phyloP scores from a whole-genome alignment of 805 yeast genomes.

The Candida easanensis region DNA sequence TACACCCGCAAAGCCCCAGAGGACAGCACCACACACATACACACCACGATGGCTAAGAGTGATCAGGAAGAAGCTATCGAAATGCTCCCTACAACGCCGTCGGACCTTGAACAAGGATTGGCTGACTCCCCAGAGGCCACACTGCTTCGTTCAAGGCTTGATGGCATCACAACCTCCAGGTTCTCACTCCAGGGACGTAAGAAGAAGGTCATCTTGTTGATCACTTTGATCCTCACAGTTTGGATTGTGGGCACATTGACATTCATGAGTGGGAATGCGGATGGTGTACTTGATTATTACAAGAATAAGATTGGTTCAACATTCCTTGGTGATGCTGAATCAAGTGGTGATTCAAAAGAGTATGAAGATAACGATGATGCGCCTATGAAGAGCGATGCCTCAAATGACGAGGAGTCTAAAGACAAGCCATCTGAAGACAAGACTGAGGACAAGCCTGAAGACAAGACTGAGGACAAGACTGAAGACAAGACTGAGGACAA shows the following conservation, averaged over 20 bases:
- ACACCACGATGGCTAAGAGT: constrained; percentile 7
- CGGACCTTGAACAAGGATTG: constrained; percentile 10
- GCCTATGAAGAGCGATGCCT: neutral
- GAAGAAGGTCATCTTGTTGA: constrained; percentile 15
- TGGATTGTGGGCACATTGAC: constrained; percentile 20
- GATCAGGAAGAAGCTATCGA: constrained; percentile 18
- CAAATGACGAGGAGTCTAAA: neutral
- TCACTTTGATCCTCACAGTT: constrained; percentile 10
- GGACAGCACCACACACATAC: neutral
- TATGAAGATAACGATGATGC: constrained; percentile 7
- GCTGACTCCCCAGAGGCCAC: constrained; percentile 10
- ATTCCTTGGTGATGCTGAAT: constrained; percentile 9
- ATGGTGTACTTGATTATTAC: constrained; percentile 22
- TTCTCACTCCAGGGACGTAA: constrained; percentile 10
- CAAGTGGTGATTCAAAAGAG: constrained; percentile 7
- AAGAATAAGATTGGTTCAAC: constrained; percentile 15
- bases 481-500: neutral
- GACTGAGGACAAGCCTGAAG: neutral
- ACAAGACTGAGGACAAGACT: neutral
- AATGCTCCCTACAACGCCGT: constrained; percentile 17
- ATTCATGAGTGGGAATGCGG: constrained; percentile 15
- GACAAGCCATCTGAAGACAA: neutral
- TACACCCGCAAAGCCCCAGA: no score
- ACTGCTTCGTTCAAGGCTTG: constrained; percentile 19
- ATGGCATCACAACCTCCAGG: constrained; percentile 3